Percentiles rank a stretch among this genome's conserved stretches.
These are phyloP conservation scores for Annulohypoxylon maeteangense DNA, from an alignment of 495 filamentous ascomycete genomes.

Conservation along the genomic window DNA sequence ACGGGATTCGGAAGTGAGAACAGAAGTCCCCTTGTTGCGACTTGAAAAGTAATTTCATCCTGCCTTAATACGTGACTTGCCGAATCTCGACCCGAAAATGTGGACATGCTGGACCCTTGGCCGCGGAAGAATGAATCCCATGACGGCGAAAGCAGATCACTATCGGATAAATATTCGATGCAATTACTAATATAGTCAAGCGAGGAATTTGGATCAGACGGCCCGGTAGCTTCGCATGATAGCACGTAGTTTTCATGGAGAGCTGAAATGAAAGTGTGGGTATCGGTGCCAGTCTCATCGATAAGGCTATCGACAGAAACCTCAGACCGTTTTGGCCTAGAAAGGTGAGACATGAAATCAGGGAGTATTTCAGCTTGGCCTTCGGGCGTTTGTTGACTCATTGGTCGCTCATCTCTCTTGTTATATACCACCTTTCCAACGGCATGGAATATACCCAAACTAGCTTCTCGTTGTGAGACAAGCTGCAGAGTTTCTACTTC, in stretches of 20 bases:
- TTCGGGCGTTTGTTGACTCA: constrained; percentile 43
- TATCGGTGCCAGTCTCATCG: constrained; percentile 90
- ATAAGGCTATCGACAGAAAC: constrained; percentile 79
- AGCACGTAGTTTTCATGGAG: constrained; percentile 93
- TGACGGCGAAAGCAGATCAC: constrained; percentile 78
- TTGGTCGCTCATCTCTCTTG: constrained; percentile 69
- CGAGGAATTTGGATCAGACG: constrained; percentile 57
- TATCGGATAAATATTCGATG: constrained; percentile 85
- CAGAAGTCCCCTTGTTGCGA: constrained; percentile 82
- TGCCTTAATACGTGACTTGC: constrained; percentile 81
- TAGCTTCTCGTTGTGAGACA: constrained; percentile 85
- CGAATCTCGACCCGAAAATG: constrained; percentile 58
- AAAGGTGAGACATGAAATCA: constrained; percentile 67
- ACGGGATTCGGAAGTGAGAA: constrained; percentile 88
- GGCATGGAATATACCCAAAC: constrained; percentile 92
- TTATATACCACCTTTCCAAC: constrained; percentile 96
- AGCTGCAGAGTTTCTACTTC: constrained; percentile 77
- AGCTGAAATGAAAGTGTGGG: constrained; percentile 86
- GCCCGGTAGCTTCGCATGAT: constrained; percentile 75
- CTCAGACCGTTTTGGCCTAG: constrained; percentile 73
- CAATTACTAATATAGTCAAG: constrained; percentile 78
- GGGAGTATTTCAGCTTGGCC: constrained; percentile 63
- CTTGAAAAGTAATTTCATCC: constrained; percentile 91
- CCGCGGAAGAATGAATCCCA: constrained; percentile 65
- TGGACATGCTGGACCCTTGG: constrained; percentile 52